Evolutionary conservation across 345 rosid genomes (phyloP).

Genomic region (Geranium brycei): DNA sequence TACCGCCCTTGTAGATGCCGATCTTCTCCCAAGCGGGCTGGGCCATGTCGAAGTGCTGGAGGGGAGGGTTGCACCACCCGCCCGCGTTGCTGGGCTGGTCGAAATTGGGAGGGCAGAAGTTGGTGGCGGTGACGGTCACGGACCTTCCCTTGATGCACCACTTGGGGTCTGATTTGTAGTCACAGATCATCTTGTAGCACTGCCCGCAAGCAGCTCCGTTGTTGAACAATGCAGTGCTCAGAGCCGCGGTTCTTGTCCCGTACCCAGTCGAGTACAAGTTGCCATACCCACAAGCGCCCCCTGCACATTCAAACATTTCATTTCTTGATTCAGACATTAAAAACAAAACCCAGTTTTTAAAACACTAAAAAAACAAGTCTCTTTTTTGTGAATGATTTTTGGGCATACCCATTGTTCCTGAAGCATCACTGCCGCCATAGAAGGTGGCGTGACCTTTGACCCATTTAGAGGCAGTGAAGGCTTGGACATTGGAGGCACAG

Average conservation of each 20-base stretch:
- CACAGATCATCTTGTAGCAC: constrained; percentile 52
- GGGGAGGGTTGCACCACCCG: constrained; percentile 99
- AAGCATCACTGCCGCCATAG: constrained; percentile 76
- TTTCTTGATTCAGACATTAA: neutral
- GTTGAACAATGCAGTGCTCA: constrained; percentile 63
- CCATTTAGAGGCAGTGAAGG: constrained; percentile 45
- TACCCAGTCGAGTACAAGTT: constrained; percentile 54
- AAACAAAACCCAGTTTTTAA: neutral
- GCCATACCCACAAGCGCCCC: constrained; percentile 79
- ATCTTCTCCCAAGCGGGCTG: constrained; percentile 88
- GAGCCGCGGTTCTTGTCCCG: constrained; percentile 58
- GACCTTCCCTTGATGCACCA: constrained; percentile 59
- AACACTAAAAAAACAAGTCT: too few relatives aligned
- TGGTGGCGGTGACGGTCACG: constrained; percentile 55
- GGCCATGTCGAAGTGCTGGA: constrained; percentile 87
- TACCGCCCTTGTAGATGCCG: constrained; percentile 71
- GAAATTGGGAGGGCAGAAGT: constrained; percentile 70
- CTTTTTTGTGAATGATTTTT: neutral
- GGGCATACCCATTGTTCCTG: constrained; percentile 64
- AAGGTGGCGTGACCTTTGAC: constrained; percentile 63
- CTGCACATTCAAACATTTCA: constrained; percentile 15
- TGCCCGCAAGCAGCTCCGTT: constrained; percentile 74
- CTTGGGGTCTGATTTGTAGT: constrained; percentile 36
- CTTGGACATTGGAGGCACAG: constrained; percentile 17
- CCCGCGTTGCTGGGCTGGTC: constrained; percentile 61